Base-by-base conservation (phyloP, 148 eudicot species). In the Mesembryanthemum crystallinum region DNA sequence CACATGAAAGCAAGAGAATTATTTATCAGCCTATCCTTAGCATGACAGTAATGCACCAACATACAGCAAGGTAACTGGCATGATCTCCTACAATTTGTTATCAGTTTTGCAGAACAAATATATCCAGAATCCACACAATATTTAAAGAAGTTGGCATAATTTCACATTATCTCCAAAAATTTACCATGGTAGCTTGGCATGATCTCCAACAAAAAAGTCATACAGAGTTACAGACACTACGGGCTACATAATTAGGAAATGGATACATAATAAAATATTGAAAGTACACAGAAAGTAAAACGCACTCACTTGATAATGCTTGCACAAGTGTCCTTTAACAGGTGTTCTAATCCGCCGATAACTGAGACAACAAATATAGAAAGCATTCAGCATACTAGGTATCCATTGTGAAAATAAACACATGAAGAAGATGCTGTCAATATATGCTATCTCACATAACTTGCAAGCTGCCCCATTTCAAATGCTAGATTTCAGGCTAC, bases 241-340 rank as follows among this genome's bases (percentile, higher is more conserved):
- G 27, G 43, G 73, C 57, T 14, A 3, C 55, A 54, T 25, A n/a
- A 5, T n/a, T 6, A 14, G 3, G 47, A 20, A 51, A 27, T 5
- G 1, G 42, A 35, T 32, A 7, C 23, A 67, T 7, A 45, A n/a
- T n/a, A n/a, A n/a, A n/a, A n/a, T n/a, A n/a, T n/a, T n/a, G n/a
- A n/a, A n/a, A n/a, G n/a, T n/a, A n/a, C n/a, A n/a, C n/a, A n/a
- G n/a, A n/a, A 8, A n/a, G 45, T 39, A 58, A 74, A 58, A 70
- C 72, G 76, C 76, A 83, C 72, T 84, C 62, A 94, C 98, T 93
- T 92, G 97, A 83, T 80, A 86, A 83, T 94, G 98, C 75, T 90
- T 94, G 88, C 98, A 94, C 28, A 75, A 70, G 78, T 83, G 85
- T 71, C 98, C 98, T 82, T 94, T 94, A 21, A 85, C 93, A 71